A percentile compares a stretch with the other conserved stretches of the same genome.
Conservation (phyloP, 2,329 filamentous ascomycete species). For the Lasiodiplodia hormozganensis region DNA sequence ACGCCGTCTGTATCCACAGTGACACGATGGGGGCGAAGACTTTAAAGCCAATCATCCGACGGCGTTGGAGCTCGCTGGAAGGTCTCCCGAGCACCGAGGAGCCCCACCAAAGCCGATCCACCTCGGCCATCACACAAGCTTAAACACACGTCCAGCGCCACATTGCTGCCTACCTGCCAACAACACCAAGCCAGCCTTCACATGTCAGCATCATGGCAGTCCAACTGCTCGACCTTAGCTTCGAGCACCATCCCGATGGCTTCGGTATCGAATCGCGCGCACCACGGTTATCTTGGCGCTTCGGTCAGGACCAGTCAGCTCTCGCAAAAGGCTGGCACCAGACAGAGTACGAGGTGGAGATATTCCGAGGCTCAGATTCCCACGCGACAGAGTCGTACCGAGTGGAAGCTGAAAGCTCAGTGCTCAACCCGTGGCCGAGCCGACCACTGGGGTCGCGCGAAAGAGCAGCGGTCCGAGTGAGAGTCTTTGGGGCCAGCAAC, state of each 20-base stretch:
- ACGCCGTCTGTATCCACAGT: too few species aligned
- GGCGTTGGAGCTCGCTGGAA: not conserved
- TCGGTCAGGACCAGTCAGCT: constrained; percentile 41
- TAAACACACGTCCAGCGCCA: not conserved
- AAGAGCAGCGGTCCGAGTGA: constrained; percentile 38
- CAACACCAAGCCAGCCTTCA: not conserved
- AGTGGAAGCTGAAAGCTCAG: constrained; percentile 47
- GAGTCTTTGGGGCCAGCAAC: constrained; percentile 34
- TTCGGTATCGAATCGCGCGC: constrained; percentile 54
- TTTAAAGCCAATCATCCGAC: too few species aligned
- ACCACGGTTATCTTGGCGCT: constrained; percentile 58
- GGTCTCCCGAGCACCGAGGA: not conserved
- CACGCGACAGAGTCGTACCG: constrained; percentile 30
- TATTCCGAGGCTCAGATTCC: constrained; percentile 32
- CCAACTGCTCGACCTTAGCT: constrained; percentile 39
- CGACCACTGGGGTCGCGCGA: constrained; percentile 39
- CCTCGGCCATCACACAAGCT: not conserved
- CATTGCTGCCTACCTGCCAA: not conserved
- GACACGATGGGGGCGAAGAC: too few species aligned
- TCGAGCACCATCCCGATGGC: constrained; percentile 52
- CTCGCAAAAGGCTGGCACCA: constrained; percentile 53
- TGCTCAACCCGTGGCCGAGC: constrained; percentile 56
- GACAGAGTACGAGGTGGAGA: constrained; percentile 53
- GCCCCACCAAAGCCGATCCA: not conserved
- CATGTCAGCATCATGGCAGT: not conserved